phyloP scores from a whole-genome alignment of 805 yeast species.

The Candida jianshihensis region DNA sequence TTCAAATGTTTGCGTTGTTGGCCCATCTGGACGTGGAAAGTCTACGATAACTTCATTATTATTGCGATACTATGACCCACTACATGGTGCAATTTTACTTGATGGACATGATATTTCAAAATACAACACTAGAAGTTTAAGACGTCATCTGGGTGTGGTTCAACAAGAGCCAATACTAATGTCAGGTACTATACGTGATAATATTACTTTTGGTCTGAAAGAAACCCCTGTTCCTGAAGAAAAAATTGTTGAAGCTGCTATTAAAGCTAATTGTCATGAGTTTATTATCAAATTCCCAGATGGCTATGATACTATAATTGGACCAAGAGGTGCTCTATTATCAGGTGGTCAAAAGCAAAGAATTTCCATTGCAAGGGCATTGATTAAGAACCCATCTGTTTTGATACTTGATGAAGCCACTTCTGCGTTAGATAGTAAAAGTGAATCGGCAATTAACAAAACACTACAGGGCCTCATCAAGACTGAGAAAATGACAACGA shows the following conservation, averaged over 20 bases:
- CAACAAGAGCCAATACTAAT: constrained; percentile 73
- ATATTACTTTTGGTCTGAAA: constrained; percentile 59
- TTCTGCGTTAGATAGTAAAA: constrained; percentile 73
- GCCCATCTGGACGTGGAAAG: constrained; percentile 89
- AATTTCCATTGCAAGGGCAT: constrained; percentile 79
- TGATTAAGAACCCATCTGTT: constrained; percentile 68
- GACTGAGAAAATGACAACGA: constrained; percentile 62
- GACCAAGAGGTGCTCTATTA: constrained; percentile 56
- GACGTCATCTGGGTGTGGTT: constrained; percentile 62
- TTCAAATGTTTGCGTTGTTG: constrained; percentile 69
- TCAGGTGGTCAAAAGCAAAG: constrained; percentile 96
- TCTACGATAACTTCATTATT: constrained; percentile 67
- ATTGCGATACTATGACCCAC: constrained; percentile 45
- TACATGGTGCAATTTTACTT: constrained; percentile 39
- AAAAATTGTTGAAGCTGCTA: constrained; percentile 39
- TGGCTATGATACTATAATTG: constrained; percentile 60
- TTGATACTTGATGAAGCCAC: constrained; percentile 83
- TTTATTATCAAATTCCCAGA: constrained; percentile 56
- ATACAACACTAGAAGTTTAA: constrained; percentile 43
- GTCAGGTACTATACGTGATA: constrained; percentile 77
- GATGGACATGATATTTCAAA: constrained; percentile 45
- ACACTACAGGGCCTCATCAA: constrained; percentile 61
- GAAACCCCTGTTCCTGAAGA: constrained; percentile 41
- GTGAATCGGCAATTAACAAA: constrained; percentile 69
- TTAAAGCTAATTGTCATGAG: constrained; percentile 48